These are phyloP conservation scores for Eucalyptus melliodora DNA, from an alignment of 345 rosid species.

Conservation along the genomic window DNA sequence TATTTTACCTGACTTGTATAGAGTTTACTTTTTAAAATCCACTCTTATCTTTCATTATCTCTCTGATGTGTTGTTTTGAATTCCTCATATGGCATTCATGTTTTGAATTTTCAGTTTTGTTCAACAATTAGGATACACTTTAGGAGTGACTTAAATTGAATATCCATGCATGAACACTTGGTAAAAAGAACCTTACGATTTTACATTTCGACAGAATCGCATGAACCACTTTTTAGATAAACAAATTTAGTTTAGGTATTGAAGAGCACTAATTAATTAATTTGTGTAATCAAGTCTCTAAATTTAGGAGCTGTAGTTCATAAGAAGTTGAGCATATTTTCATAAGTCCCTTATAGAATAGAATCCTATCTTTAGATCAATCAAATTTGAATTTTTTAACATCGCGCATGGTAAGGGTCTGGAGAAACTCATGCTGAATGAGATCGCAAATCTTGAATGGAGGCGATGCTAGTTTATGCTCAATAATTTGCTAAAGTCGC, in stretches of 20 bases:
- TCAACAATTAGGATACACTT: not conserved
- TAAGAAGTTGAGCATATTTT: too few species aligned
- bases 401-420: fast-evolving
- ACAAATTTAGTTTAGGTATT: too few species aligned
- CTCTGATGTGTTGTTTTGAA: not conserved
- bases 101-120: too few species aligned
- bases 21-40: not conserved
- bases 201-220: too few species aligned
- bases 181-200: too few species aligned
- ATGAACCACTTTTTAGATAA: not conserved
- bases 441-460: too few species aligned
- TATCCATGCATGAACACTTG: too few species aligned
- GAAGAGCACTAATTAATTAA: too few species aligned
- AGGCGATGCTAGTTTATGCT: too few species aligned
- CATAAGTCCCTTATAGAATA: too few species aligned
- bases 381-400: not conserved
- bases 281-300: too few species aligned
- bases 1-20: not conserved
- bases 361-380: not conserved
- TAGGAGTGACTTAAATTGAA: not conserved
- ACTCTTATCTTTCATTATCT: not conserved
- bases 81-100: not conserved
- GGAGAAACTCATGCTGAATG: not conserved
- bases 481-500: not conserved
- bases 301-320: not conserved